These are phyloP conservation scores for Fusarium verrucosum DNA, from an alignment of 2,329 filamentous ascomycete genomes.

Conservation along the genomic window DNA sequence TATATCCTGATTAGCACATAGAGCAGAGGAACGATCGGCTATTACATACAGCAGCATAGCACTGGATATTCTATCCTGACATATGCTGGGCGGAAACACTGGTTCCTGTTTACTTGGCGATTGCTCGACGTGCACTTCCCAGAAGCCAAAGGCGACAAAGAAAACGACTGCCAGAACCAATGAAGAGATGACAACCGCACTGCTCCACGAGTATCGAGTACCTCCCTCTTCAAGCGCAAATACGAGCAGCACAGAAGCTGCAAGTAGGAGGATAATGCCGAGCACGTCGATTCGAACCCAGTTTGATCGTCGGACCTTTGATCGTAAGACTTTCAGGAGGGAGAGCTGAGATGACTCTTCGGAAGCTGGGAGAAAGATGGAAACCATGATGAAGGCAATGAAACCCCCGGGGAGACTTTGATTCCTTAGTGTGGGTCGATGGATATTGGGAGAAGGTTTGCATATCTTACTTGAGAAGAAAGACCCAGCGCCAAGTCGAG, in stretches of 20 bases:
- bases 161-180: not conserved
- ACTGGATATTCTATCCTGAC: constrained; percentile 8
- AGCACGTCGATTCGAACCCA: not conserved
- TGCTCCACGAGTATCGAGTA: not conserved
- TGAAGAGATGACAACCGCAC: not conserved
- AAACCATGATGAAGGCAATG: not conserved
- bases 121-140: not conserved
- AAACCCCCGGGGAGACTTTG: not conserved
- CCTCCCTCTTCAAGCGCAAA: constrained; percentile 8
- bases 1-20: not conserved
- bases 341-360: not conserved
- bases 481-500: constrained; percentile 13
- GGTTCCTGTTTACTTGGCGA: constrained; percentile 2
- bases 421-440: not conserved
- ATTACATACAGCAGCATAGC: not conserved
- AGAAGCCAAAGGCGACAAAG: not conserved
- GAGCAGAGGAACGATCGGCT: too few species aligned
- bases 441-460: rapidly evolving
- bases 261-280: not conserved
- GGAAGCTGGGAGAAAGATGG: not conserved
- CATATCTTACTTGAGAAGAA: constrained; percentile 1
- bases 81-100: constrained; percentile 7
- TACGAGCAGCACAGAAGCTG: constrained; percentile 5
- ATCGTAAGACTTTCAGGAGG: not conserved
- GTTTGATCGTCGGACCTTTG: not conserved